phyloP scores from a whole-genome alignment of 2,329 filamentous ascomycete genomes.

The Colletotrichum sp. region DNA sequence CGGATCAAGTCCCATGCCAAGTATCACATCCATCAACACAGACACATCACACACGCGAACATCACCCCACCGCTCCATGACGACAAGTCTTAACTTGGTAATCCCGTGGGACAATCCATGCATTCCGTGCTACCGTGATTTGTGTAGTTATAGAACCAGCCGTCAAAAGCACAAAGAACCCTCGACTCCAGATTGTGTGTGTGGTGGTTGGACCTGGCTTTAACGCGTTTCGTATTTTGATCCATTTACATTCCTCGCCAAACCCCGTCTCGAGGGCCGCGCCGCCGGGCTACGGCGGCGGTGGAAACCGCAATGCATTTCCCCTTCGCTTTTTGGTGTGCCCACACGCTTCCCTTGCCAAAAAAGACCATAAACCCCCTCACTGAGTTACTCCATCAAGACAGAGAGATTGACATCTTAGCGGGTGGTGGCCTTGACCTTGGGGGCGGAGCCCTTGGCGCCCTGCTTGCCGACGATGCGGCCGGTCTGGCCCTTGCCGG shows the following conservation, averaged over 20 bases:
- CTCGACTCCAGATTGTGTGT: constrained; percentile 22
- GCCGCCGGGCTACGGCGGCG: too few relatives aligned
- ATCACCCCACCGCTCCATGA: background rate
- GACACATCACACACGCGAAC: too few relatives aligned
- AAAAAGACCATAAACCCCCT: constrained; percentile 1
- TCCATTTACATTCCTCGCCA: background rate
- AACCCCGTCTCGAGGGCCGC: background rate
- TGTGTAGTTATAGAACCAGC: constrained; percentile 26
- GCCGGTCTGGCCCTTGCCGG: constrained; percentile 77
- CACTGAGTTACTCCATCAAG: constrained; percentile 4
- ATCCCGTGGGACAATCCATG: constrained; percentile 26
- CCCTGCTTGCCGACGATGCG: constrained; percentile 97
- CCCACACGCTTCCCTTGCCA: background rate
- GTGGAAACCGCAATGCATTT: too few relatives aligned
- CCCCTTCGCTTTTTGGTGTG: too few relatives aligned
- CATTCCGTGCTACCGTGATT: constrained; percentile 27
- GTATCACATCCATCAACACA: background rate
- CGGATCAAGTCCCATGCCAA: too few relatives aligned
- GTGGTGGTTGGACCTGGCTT: background rate
- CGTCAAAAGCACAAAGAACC: constrained; percentile 25
- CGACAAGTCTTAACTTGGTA: constrained; percentile 9
- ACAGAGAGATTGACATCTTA: constrained; percentile 54
- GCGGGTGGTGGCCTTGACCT: constrained; percentile 86
- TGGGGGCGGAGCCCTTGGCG: constrained; percentile 85
- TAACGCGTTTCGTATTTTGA: background rate